phyloP scores from a whole-genome alignment of 805 yeast species.

The Torulaspora gathmanii region DNA sequence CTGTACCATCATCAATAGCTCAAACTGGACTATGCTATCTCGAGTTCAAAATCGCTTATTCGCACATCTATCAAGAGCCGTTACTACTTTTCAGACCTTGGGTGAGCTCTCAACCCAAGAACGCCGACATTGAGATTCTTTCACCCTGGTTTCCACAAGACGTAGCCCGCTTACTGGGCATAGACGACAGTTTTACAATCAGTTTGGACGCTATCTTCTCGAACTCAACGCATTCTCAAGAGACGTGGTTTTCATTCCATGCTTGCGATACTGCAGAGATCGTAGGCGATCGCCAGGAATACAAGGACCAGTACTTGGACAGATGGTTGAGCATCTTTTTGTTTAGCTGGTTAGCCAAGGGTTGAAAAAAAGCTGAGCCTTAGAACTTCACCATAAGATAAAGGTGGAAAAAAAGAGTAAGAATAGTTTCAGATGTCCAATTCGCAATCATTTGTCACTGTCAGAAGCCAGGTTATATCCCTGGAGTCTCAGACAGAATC shows the following conservation, averaged over 20 bases:
- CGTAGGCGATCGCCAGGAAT: conserved; percentile 16
- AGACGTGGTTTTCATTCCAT: conserved; percentile 28
- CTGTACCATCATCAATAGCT: conserved; percentile 3
- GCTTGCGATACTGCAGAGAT: conserved; percentile 30
- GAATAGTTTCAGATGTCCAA: conserved; percentile 3
- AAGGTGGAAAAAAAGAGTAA: neutral
- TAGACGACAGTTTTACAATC: conserved; percentile 8
- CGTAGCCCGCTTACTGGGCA: conserved; percentile 5
- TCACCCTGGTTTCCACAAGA: conserved; percentile 15
- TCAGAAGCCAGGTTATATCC: conserved; percentile 61
- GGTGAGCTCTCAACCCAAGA: conserved; percentile 6
- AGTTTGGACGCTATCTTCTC: conserved; percentile 16
- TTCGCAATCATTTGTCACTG: conserved; percentile 51
- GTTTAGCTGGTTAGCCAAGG: conserved; percentile 14
- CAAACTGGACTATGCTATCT: conserved; percentile 7
- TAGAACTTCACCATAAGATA: neutral
- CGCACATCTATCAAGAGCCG: conserved; percentile 25
- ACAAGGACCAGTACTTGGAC: conserved; percentile 16
- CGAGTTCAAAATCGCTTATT: conserved; percentile 22
- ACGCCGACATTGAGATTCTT: conserved; percentile 4
- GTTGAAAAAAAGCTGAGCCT: neutral
- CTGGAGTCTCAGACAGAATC: conserved; percentile 65
- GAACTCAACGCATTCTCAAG: conserved; percentile 5
- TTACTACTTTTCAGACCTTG: conserved; percentile 19
- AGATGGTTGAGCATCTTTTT: conserved; percentile 28